Percentiles rank a stretch among this genome's conserved stretches.
These are phyloP conservation scores for Drechslerella coelobrocha DNA, from an alignment of 2,329 filamentous ascomycete genomes.

Conservation along the genomic window DNA sequence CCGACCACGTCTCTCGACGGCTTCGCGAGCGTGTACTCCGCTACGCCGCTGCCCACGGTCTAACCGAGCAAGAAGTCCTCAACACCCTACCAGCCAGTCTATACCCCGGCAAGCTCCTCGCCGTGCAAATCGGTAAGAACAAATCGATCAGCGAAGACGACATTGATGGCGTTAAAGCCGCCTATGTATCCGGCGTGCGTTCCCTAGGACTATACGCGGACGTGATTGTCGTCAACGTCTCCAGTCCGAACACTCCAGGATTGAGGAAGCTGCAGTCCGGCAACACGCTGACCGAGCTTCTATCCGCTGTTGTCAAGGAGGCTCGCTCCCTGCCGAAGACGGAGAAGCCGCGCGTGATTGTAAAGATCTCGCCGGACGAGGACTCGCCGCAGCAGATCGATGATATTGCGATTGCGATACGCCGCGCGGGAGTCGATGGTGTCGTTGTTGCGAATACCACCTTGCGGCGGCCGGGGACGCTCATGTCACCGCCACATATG, in stretches of 20 bases:
- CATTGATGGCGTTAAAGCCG: conserved; percentile 76
- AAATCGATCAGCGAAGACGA: conserved; percentile 87
- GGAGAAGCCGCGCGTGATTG: conserved; percentile 83
- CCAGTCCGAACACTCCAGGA: conserved; percentile 93
- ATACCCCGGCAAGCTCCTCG: conserved; percentile 74
- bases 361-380: conserved; percentile 97
- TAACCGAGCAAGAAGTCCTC: conserved; percentile 75
- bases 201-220: conserved; percentile 86
- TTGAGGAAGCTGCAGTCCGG: conserved; percentile 84
- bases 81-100: conserved; percentile 84
- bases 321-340: conserved; percentile 71
- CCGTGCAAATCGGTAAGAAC: conserved; percentile 96
- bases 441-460: conserved; percentile 98
- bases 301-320: conserved; percentile 81
- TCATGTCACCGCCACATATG: conserved; percentile 71
- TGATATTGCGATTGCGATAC: conserved; percentile 86
- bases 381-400: conserved; percentile 82
- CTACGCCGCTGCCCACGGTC: conserved; percentile 74
- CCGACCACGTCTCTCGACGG: conserved; percentile 81
- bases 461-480: conserved; percentile 76
- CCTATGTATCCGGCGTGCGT: conserved; percentile 88
- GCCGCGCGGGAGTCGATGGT: conserved; percentile 84
- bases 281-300: conserved; percentile 79
- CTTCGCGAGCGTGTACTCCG: conserved; percentile 78
- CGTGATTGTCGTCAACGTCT: conserved; percentile 97